These are phyloP conservation scores for Botryobasidium botryosum DNA, from an alignment of 768 basidiomycete species.

Conservation along the genomic window DNA sequence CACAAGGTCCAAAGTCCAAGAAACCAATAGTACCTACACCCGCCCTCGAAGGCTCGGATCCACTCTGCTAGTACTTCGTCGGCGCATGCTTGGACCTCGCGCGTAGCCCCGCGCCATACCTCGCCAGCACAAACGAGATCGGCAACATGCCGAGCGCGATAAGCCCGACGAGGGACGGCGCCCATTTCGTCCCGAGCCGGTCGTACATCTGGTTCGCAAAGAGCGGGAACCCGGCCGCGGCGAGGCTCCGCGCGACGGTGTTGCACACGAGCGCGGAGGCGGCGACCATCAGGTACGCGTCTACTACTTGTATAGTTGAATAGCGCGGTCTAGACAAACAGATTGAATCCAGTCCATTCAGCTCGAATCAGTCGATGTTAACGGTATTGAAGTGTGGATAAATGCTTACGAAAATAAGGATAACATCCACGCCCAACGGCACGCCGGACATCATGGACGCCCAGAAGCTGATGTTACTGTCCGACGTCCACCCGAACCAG, in stretches of 20 bases:
- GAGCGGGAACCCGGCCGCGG: constrained; percentile 14
- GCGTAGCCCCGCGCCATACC: constrained; percentile 5
- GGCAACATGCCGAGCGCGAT: constrained; percentile 18
- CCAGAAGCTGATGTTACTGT: constrained; percentile 13
- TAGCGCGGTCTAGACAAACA: constrained; percentile 15
- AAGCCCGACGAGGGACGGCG: constrained; percentile 22
- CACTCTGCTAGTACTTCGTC: too few species aligned
- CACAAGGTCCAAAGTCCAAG: too few species aligned
- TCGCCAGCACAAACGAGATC: constrained; percentile 14
- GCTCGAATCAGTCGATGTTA: too few species aligned
- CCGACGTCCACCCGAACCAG: constrained; percentile 26
- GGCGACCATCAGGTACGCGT: constrained; percentile 23
- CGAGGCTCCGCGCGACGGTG: constrained; percentile 14
- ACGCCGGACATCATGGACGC: constrained; percentile 12
- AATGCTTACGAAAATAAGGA: constrained; percentile 8
- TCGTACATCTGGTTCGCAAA: constrained; percentile 24
- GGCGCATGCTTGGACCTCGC: constrained; percentile 4
- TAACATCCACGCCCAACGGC: constrained; percentile 8
- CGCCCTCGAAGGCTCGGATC: too few species aligned
- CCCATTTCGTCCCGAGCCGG: constrained; percentile 22
- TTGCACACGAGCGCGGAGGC: constrained; percentile 24
- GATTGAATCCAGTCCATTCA: too few species aligned
- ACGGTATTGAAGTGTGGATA: neutral
- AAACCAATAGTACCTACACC: too few species aligned
- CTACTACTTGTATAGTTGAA: constrained; percentile 24